Conservation (phyloP, 352 stramenopile species). For the Blastocystis sp. region DNA sequence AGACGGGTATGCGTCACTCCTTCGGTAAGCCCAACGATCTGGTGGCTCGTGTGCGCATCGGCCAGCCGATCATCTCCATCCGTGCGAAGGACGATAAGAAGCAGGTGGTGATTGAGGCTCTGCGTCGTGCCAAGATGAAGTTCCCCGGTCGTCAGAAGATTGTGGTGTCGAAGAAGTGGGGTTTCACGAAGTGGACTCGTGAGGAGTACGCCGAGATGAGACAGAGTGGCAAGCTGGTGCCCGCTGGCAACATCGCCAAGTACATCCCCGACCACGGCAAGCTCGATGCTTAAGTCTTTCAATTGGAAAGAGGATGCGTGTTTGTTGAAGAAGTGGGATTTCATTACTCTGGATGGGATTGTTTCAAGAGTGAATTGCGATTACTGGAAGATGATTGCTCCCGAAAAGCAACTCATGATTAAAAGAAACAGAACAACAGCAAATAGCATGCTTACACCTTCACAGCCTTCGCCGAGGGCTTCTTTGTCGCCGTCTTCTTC, state of each 20-base stretch:
- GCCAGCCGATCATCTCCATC: constrained; percentile 94
- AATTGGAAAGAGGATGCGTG: background rate
- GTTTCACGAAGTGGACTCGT: constrained; percentile 96
- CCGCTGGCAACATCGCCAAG: constrained; percentile 97
- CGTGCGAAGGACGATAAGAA: constrained; percentile 91
- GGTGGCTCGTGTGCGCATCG: constrained; percentile 94
- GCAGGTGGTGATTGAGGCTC: constrained; percentile 88
- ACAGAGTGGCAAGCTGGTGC: constrained; percentile 84
- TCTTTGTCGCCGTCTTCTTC: background rate
- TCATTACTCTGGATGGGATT: too few species aligned
- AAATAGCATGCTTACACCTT: too few species aligned
- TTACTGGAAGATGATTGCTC: too few species aligned
- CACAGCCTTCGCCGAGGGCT: too few species aligned
- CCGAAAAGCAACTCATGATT: too few species aligned
- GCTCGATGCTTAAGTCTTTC: background rate
- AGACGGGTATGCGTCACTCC: constrained; percentile 96
- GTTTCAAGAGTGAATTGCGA: too few species aligned
- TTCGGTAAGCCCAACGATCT: constrained; percentile 97
- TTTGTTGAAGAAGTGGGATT: background rate
- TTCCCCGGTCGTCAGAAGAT: constrained; percentile 99
- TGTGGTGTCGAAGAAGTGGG: constrained; percentile 96
- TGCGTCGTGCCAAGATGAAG: constrained; percentile 98
- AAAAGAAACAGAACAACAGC: too few species aligned
- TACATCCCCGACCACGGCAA: constrained; percentile 84
- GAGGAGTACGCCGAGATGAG: constrained; percentile 94